These are phyloP conservation scores for Paramecium caudatum DNA, from an alignment of 73 alveolate species.

Conservation along the genomic window DNA sequence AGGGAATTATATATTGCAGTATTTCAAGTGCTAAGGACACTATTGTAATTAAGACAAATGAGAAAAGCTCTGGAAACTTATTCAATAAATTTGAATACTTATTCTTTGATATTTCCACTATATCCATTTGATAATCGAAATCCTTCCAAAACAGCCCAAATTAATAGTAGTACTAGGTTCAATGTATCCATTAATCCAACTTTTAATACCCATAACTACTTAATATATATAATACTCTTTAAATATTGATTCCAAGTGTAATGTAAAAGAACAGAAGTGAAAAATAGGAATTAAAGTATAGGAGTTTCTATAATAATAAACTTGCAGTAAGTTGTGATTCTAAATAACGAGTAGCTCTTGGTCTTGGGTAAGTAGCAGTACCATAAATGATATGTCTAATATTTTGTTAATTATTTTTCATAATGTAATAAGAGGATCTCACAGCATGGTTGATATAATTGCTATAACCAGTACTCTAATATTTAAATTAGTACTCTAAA, in stretches of 20 bases:
- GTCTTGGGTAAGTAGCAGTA: conserved; percentile 19
- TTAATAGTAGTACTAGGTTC: background rate
- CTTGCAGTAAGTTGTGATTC: conserved; percentile 62
- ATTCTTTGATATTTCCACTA: conserved; percentile 69
- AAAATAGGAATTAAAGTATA: conserved; percentile 28
- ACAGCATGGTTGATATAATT: conserved; percentile 12
- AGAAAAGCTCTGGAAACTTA: conserved; percentile 60
- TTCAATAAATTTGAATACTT: background rate
- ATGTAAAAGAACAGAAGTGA: conserved; percentile 44
- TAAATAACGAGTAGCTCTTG: conserved; percentile 45
- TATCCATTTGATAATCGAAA: conserved; percentile 59
- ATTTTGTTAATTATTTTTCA: conserved; percentile 41
- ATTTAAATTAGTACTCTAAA: background rate
- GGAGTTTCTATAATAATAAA: conserved; percentile 41
- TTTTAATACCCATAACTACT: conserved; percentile 38
- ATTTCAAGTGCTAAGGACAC: conserved; percentile 25
- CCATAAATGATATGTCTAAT: conserved; percentile 68
- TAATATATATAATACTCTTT: conserved; percentile 33
- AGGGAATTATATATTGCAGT: background rate
- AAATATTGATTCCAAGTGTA: conserved; percentile 7
- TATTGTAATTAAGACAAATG: conserved; percentile 41
- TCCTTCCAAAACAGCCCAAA: conserved; percentile 57
- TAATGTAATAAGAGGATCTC: conserved; percentile 53
- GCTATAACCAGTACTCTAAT: conserved; percentile 45
- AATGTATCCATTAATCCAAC: background rate